phyloP scores from a whole-genome alignment of 2,329 filamentous ascomycete genomes.

The Bipolaris bicolor region DNA sequence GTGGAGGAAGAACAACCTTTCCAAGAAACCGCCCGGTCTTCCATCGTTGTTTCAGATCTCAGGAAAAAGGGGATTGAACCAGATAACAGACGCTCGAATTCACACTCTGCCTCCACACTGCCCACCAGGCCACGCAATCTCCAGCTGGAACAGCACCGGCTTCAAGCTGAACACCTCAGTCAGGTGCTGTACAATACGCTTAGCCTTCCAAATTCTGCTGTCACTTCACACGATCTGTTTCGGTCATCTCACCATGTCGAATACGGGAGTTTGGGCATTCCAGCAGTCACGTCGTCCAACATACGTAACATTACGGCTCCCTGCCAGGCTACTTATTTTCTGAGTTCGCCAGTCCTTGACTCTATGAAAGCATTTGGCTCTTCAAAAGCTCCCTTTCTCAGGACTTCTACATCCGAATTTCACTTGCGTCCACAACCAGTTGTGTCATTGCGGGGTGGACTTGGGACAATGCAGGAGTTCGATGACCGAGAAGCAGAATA shows the following conservation, averaged over 20 bases:
- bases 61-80: no score
- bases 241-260: slow-evolving; percentile 4
- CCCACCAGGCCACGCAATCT: slow-evolving; percentile 1
- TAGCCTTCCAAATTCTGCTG: background rate
- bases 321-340: background rate
- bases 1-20: background rate
- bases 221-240: slow-evolving; percentile 9
- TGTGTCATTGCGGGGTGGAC: slow-evolving; percentile 22
- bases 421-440: background rate
- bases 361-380: background rate
- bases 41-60: background rate
- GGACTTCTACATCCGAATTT: background rate
- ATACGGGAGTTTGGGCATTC: slow-evolving; percentile 16
- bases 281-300: slow-evolving; percentile 10
- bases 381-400: background rate
- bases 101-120: slow-evolving; percentile 6
- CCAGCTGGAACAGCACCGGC: slow-evolving; percentile 23
- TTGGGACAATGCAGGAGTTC: background rate
- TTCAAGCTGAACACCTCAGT: slow-evolving; percentile 34
- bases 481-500: background rate
- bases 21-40: background rate
- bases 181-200: slow-evolving; percentile 31
- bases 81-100: background rate
- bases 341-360: background rate
- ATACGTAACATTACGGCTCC: slow-evolving; percentile 20